phyloP scores from a whole-genome alignment of 23 red algal genomes.

The Agarophyton chilense region DNA sequence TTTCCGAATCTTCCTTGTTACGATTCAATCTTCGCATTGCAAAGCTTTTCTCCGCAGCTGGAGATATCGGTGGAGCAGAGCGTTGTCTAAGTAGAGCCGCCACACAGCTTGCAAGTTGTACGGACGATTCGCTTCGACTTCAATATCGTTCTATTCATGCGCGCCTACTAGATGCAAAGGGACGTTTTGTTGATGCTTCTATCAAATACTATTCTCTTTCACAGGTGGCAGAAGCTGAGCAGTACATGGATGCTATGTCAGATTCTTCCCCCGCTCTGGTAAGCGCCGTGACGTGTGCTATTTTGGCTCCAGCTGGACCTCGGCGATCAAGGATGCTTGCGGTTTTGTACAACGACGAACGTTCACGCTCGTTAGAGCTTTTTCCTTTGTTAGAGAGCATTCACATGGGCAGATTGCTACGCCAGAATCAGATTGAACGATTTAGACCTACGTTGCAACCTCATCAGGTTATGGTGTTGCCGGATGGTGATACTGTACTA shows the following conservation, averaged over 20 bases:
- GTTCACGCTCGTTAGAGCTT: constrained; percentile 52
- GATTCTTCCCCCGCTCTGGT: constrained; percentile 44
- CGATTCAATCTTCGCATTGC: constrained; percentile 74
- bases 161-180: constrained; percentile 74
- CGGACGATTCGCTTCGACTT: constrained; percentile 52
- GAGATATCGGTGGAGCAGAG: constrained; percentile 51
- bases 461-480: constrained; percentile 36
- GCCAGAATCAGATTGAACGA: constrained; percentile 46
- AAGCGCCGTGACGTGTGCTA: constrained; percentile 81
- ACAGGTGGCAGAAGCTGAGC: constrained; percentile 34
- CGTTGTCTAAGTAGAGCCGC: constrained; percentile 65
- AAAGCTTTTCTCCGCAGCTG: constrained; percentile 44
- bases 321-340: constrained; percentile 85
- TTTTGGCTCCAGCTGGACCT: constrained; percentile 83
- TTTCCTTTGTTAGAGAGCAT: constrained; percentile 81
- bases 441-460: constrained; percentile 68
- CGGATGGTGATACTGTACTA: constrained; percentile 74
- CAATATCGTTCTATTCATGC: constrained; percentile 59
- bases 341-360: constrained; percentile 84
- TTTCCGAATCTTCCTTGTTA: constrained; percentile 39
- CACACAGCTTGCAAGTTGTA: constrained; percentile 41
- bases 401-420: constrained; percentile 74
- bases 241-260: constrained; percentile 19
- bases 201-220: constrained; percentile 83
- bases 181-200: constrained; percentile 80